Conservation (phyloP, 2,329 filamentous ascomycete genomes). For the Botrytis elliptica region DNA sequence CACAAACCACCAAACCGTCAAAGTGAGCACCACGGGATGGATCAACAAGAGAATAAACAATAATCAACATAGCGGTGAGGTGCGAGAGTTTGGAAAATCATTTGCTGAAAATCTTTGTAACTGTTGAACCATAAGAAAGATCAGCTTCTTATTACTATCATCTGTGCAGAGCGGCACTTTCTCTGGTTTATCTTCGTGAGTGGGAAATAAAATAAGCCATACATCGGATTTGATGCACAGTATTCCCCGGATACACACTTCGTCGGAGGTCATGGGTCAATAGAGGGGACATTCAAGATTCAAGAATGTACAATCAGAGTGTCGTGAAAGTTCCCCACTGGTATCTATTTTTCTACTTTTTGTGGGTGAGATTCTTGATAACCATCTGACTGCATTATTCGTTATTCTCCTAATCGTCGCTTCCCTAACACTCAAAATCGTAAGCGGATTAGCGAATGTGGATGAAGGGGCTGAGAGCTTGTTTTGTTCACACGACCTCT, state of each 20-base stretch:
- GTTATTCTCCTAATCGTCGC: slow-evolving; percentile 1
- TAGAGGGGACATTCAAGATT: background rate
- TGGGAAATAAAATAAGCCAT: background rate
- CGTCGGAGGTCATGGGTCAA: background rate
- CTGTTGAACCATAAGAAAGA: background rate
- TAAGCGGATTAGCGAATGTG: slow-evolving; percentile 10
- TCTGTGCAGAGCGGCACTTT: background rate
- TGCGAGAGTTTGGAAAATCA: background rate
- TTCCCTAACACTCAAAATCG: background rate
- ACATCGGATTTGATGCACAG: background rate
- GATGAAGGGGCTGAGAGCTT: slow-evolving; percentile 9
- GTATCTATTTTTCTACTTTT: background rate
- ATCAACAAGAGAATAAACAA: slow-evolving; percentile 1
- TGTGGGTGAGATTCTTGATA: background rate
- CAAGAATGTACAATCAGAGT: background rate
- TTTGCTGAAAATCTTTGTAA: background rate
- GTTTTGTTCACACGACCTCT: slow-evolving; percentile 12
- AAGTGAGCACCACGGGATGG: slow-evolving; percentile 1
- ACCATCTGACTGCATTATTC: background rate
- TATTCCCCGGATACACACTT: slow-evolving; percentile 5
- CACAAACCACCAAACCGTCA: background rate
- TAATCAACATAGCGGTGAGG: slow-evolving; percentile 15
- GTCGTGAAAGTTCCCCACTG: background rate
- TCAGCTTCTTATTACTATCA: background rate
- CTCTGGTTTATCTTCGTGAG: background rate